phyloP scores from a whole-genome alignment of 2,329 filamentous ascomycete genomes.

The Purpureocillium lavendulum region DNA sequence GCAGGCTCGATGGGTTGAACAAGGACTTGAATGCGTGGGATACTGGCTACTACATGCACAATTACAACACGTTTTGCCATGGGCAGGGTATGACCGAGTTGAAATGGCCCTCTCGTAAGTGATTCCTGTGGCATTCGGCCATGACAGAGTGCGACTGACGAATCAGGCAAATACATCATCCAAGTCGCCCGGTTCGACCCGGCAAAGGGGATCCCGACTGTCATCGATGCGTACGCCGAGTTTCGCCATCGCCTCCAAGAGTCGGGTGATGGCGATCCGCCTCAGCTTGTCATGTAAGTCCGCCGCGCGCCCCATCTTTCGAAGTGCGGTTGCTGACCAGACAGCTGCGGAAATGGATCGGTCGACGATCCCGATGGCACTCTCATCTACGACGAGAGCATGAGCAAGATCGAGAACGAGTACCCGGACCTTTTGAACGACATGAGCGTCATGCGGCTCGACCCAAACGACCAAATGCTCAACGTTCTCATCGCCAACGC shows the following conservation, averaged over 20 bases:
- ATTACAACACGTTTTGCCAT: conserved; percentile 59
- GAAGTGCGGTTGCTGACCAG: no score
- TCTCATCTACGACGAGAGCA: conserved; percentile 63
- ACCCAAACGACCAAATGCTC: conserved; percentile 71
- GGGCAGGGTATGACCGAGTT: conserved; percentile 51
- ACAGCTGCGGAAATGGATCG: conserved; percentile 62
- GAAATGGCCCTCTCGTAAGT: conserved; percentile 42
- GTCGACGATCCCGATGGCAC: conserved; percentile 74
- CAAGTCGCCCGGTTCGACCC: conserved; percentile 80
- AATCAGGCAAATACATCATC: conserved; percentile 59
- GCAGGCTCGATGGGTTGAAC: conserved; percentile 65
- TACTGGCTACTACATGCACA: conserved; percentile 62
- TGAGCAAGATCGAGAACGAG: conserved; percentile 54
- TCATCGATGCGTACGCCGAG: conserved; percentile 67
- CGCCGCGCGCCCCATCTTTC: not conserved
- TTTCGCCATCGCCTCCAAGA: conserved; percentile 44
- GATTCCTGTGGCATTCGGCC: no score
- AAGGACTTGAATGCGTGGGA: conserved; percentile 66
- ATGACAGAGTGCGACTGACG: no score
- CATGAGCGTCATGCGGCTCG: conserved; percentile 68
- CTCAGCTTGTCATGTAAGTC: conserved; percentile 61
- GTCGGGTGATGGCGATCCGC: conserved; percentile 41
- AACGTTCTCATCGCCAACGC: conserved; percentile 68
- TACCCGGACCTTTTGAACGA: conserved; percentile 56
- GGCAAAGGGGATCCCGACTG: conserved; percentile 71